Conservation (phyloP, 2,329 filamentous ascomycete genomes). For the Penicillium sp. region DNA sequence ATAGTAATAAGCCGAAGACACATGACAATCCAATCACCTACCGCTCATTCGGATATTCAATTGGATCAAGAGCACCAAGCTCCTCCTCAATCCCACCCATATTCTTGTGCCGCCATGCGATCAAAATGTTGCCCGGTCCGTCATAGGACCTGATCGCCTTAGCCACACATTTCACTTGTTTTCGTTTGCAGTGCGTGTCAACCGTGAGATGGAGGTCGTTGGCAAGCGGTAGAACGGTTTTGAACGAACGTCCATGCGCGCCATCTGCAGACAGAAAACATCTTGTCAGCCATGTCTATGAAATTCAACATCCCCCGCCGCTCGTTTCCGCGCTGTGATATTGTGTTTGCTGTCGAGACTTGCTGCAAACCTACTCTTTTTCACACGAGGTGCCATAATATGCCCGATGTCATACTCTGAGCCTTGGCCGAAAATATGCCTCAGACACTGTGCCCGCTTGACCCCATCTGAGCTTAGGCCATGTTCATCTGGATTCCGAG, state of each 20-base stretch:
- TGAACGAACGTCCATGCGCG: slow-evolving; percentile 17
- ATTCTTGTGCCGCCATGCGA: slow-evolving; percentile 30
- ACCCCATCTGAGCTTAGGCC: slow-evolving; percentile 26
- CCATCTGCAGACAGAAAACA: slow-evolving; percentile 11
- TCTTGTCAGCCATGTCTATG: slow-evolving; percentile 1
- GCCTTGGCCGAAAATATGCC: slow-evolving; percentile 23
- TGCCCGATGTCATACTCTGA: slow-evolving; percentile 28
- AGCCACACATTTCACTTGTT: slow-evolving; percentile 23
- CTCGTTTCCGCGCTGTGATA: not conserved
- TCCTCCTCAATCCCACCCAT: slow-evolving; percentile 22
- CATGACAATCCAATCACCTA: slow-evolving; percentile 13
- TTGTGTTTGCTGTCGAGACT: not conserved
- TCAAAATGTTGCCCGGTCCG: slow-evolving; percentile 29
- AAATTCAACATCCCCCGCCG: not conserved
- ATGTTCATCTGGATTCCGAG: slow-evolving; percentile 21
- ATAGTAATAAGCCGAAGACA: not conserved
- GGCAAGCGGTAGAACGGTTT: slow-evolving; percentile 29
- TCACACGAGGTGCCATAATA: slow-evolving; percentile 30
- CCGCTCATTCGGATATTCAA: slow-evolving; percentile 28
- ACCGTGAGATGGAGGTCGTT: slow-evolving; percentile 26
- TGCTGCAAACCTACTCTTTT: slow-evolving; percentile 17
- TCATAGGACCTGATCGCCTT: slow-evolving; percentile 18
- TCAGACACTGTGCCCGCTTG: slow-evolving; percentile 30
- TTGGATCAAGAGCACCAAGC: slow-evolving; percentile 20
- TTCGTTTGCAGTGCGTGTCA: slow-evolving; percentile 29